These are phyloP conservation scores for Ustilago xerochloae DNA, from an alignment of 1,284 basidiomycete species.

Conservation along the genomic window DNA sequence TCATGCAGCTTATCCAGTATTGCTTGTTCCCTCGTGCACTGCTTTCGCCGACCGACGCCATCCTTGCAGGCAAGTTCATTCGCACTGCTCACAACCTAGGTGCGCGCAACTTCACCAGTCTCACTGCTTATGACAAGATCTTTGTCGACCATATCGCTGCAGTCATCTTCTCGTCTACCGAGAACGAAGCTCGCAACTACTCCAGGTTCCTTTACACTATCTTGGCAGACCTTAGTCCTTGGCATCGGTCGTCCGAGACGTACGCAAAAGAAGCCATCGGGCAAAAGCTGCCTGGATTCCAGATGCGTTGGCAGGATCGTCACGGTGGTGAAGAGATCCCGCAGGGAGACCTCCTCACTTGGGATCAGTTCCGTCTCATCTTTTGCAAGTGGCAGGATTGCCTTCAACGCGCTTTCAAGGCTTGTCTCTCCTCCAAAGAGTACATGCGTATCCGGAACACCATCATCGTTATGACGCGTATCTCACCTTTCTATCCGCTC, in stretches of 20 bases:
- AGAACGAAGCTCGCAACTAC: slow-evolving; percentile 94
- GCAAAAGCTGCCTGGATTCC: slow-evolving; percentile 62
- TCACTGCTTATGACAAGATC: slow-evolving; percentile 86
- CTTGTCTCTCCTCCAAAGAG: slow-evolving; percentile 58
- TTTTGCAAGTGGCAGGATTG: slow-evolving; percentile 85
- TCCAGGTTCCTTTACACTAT: slow-evolving; percentile 81
- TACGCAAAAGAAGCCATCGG: slow-evolving; percentile 71
- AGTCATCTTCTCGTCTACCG: slow-evolving; percentile 90
- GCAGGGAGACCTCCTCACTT: slow-evolving; percentile 76
- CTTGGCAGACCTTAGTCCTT: slow-evolving; percentile 79
- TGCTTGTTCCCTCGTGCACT: slow-evolving; percentile 92
- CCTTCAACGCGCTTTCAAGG: slow-evolving; percentile 69
- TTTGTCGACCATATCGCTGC: slow-evolving; percentile 72
- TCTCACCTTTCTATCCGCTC: slow-evolving; percentile 59
- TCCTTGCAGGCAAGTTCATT: slow-evolving; percentile 91
- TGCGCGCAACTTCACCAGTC: slow-evolving; percentile 85
- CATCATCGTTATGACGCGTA: slow-evolving; percentile 64
- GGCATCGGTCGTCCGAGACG: slow-evolving; percentile 77
- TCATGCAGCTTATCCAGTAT: slow-evolving; percentile 78
- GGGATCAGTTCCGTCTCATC: slow-evolving; percentile 78
- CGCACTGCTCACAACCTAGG: slow-evolving; percentile 85
- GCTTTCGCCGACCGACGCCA: slow-evolving; percentile 93
- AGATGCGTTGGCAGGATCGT: slow-evolving; percentile 54
- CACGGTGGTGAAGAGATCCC: slow-evolving; percentile 67
- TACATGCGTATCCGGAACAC: slow-evolving; percentile 67